Evolutionary conservation across 1,139 yeast species (phyloP), one percentile per base, ranked within the genome.

Genomic region (Candida tunisiensis): DNA sequence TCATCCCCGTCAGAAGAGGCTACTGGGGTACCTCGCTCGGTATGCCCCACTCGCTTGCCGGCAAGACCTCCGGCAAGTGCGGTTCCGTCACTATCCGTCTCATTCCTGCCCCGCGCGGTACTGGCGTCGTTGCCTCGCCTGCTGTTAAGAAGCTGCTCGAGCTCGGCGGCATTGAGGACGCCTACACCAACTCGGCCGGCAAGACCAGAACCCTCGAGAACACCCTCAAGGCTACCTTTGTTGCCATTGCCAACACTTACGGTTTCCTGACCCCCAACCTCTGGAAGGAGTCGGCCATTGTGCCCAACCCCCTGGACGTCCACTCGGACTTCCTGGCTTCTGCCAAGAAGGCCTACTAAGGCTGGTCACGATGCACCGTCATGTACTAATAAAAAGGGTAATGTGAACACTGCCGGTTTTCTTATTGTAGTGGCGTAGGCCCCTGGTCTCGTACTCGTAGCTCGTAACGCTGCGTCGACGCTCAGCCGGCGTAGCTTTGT

Each of bases 51-150:
- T 80, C 98, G 47, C 77, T 88, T 60, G 91, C 94, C 57, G 68
- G 77, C 69, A 88, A 88, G 83, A 82, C 85, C 59, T 78, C 96
- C 47, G 96, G 96, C 73, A 85, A 83, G 82, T 85, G 95, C 73
- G 96, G 96, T 74, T 85, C 96, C 64, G 96, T 88, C 57, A 62
- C 75, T 42, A 93, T 83, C 49, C 85, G 96, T 79, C 78, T 88
- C 61, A 85, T 88, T 58, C 99, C 99, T 64, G 99, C 99, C 49
- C 98, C 99, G 74, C 91, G 99, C 75, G 99, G 99, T 85, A 83
- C 93, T 62, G 96, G 96, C 77, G 82, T 88, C 59, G 95, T 88
- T 52, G 99, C 99, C 58, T 91, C 98, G 50, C 98, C 98, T 62
- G 94, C 93, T 50, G 96, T 88, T 62, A 88, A 83, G 79, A 83